phyloP scores from a whole-genome alignment of 2,329 filamentous ascomycete species.

The Thielaviopsis euricoi region DNA sequence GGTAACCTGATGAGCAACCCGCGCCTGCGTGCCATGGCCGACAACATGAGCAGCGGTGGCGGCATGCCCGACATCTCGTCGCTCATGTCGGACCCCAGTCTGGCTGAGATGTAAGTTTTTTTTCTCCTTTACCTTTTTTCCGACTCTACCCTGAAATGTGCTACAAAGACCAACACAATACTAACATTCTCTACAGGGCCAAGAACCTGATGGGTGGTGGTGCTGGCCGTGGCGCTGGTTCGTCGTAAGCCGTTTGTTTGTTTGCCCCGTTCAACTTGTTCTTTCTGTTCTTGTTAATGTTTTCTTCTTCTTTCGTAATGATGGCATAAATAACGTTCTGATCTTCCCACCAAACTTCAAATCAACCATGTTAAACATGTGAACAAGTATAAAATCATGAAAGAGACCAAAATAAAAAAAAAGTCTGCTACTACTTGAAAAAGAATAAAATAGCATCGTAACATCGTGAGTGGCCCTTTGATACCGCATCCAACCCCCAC shows the following conservation, averaged over 20 bases:
- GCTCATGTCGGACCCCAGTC: constrained; percentile 81
- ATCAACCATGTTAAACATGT: too few species aligned
- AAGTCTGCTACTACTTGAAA: too few species aligned
- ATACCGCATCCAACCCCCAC: too few species aligned
- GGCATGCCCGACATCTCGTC: constrained; percentile 78
- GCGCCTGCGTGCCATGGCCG: constrained; percentile 70
- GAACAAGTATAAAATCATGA: too few species aligned
- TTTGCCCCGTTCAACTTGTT: not conserved
- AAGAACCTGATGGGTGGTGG: constrained; percentile 29
- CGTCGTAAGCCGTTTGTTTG: not conserved
- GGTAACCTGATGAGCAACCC: constrained; percentile 90
- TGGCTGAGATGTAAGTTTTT: constrained; percentile 74
- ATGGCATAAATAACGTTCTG: too few species aligned
- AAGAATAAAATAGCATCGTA: too few species aligned
- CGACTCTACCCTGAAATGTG: too few species aligned
- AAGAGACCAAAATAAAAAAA: too few species aligned
- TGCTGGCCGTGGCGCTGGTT: constrained; percentile 16
- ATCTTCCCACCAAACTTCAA: too few species aligned
- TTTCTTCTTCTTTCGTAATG: not conserved
- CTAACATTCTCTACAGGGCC: constrained; percentile 20
- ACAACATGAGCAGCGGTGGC: constrained; percentile 52
- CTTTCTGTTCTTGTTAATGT: not conserved
- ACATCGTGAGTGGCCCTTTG: too few species aligned
- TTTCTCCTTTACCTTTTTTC: not conserved
- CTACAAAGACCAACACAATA: not conserved